phyloP scores from a whole-genome alignment of 495 filamentous ascomycete genomes.

The Tricharina praecox region DNA sequence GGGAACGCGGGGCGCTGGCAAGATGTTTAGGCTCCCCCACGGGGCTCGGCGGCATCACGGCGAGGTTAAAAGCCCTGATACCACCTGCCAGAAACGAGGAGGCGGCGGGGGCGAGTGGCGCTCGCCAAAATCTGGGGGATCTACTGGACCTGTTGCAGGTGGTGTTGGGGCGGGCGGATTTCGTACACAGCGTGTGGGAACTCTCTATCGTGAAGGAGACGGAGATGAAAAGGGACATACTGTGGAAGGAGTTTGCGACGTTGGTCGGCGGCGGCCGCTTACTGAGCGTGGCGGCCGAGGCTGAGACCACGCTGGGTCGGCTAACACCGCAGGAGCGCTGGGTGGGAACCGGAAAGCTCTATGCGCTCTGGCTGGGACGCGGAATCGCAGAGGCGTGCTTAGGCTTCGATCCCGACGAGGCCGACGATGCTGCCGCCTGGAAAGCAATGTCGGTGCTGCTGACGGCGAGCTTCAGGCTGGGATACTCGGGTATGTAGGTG shows the following conservation, averaged over 20 bases:
- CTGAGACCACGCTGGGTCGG: conserved; percentile 38
- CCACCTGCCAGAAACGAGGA: conserved; percentile 31
- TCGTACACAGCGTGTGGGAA: conserved; percentile 39
- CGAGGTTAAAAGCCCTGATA: conserved; percentile 42
- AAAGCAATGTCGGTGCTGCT: conserved; percentile 45
- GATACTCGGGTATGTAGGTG: conserved; percentile 46
- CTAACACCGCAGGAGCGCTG: conserved; percentile 32
- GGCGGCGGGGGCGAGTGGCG: conserved; percentile 26
- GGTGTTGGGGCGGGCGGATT: conserved; percentile 39
- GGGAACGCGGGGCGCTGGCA: conserved; percentile 35
- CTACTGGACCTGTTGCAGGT: conserved; percentile 33
- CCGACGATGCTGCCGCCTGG: conserved; percentile 33
- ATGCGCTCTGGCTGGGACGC: conserved; percentile 58
- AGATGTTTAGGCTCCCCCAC: conserved; percentile 53
- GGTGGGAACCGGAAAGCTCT: conserved; percentile 49
- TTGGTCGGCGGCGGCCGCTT: conserved; percentile 56
- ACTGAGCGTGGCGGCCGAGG: conserved; percentile 57
- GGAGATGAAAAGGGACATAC: conserved; percentile 30
- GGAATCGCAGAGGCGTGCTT: conserved; percentile 11
- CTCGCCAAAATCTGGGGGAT: conserved; percentile 28
- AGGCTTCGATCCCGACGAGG: conserved; percentile 34
- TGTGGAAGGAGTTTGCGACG: conserved; percentile 48
- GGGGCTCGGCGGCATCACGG: conserved; percentile 52
- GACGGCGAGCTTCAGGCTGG: conserved; percentile 50
- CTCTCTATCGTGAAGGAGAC: neutral